These are phyloP conservation scores for Emergomyces orientalis DNA, from an alignment of 2,329 filamentous ascomycete species.

Conservation along the genomic window DNA sequence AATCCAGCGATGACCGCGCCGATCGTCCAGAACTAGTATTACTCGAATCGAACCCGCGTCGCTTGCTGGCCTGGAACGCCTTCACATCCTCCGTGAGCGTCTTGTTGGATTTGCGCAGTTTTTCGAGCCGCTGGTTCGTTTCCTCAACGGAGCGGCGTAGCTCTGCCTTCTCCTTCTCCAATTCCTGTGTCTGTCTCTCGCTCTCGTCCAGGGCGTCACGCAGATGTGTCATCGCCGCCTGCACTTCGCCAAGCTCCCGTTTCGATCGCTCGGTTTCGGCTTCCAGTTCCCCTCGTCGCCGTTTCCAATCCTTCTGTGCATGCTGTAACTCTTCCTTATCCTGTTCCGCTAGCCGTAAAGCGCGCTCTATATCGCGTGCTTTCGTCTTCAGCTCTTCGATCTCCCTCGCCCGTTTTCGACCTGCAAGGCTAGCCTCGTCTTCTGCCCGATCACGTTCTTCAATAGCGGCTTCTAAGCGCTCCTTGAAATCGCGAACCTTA, in stretches of 20 bases:
- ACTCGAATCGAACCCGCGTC: constrained; percentile 33
- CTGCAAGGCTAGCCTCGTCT: constrained; percentile 73
- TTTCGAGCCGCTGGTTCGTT: constrained; percentile 65
- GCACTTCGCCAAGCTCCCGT: constrained; percentile 66
- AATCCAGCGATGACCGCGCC: constrained; percentile 22
- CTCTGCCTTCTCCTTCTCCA: constrained; percentile 72
- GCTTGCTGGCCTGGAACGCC: constrained; percentile 19
- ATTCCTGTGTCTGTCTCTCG: constrained; percentile 72
- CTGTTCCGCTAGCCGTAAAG: constrained; percentile 58
- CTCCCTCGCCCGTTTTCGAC: constrained; percentile 68
- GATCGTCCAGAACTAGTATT: constrained; percentile 40
- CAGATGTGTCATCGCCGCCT: constrained; percentile 65
- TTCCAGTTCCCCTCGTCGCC: constrained; percentile 67
- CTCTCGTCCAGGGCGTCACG: constrained; percentile 75
- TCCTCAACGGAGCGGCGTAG: constrained; percentile 70
- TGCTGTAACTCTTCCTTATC: constrained; percentile 71
- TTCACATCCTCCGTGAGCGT: constrained; percentile 51
- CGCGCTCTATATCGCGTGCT: constrained; percentile 71
- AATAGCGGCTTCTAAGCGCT: constrained; percentile 78
- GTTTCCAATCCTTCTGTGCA: constrained; percentile 64
- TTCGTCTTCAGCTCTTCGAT: constrained; percentile 74
- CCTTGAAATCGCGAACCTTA: constrained; percentile 79
- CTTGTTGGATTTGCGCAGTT: constrained; percentile 60
- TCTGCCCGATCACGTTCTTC: constrained; percentile 90
- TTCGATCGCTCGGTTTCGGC: constrained; percentile 56